Percentiles rank a stretch among this genome's conserved stretches.
These are phyloP conservation scores for Pleurotus tuber-regium DNA, from an alignment of 768 basidiomycete species.

Conservation along the genomic window DNA sequence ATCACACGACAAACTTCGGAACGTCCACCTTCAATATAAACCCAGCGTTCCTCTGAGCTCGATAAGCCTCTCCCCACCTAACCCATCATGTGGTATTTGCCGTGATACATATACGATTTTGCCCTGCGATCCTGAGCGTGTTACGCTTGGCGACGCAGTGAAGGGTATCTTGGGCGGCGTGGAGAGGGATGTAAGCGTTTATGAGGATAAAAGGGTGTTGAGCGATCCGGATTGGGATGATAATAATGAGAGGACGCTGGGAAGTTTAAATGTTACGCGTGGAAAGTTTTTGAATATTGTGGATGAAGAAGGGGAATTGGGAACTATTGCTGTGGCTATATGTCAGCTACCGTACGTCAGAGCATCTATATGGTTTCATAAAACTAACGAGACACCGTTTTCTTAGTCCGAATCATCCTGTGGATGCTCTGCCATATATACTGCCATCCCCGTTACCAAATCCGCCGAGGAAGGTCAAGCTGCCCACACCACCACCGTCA, in stretches of 20 bases:
- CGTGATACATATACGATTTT: constrained; percentile 78
- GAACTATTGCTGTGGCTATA: constrained; percentile 69
- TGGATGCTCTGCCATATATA: constrained; percentile 51
- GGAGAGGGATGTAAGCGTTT: constrained; percentile 68
- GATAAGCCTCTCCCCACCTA: constrained; percentile 65
- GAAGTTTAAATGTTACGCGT: constrained; percentile 71
- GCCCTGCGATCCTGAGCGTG: constrained; percentile 66
- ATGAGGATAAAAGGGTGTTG: constrained; percentile 83
- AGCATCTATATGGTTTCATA: too few relatives aligned
- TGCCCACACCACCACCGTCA: constrained; percentile 34
- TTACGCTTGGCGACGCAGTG: constrained; percentile 73
- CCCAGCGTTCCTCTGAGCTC: constrained; percentile 75
- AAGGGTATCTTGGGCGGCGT: constrained; percentile 60
- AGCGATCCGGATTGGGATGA: constrained; percentile 95
- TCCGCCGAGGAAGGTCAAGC: constrained; percentile 45
- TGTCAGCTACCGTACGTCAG: constrained; percentile 70
- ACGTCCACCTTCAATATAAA: constrained; percentile 79
- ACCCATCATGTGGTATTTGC: constrained; percentile 80
- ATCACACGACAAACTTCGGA: constrained; percentile 59
- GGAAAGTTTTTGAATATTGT: constrained; percentile 89
- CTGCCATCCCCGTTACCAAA: constrained; percentile 64
- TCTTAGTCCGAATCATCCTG: constrained; percentile 53
- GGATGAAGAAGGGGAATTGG: constrained; percentile 81
- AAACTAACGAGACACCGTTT: too few relatives aligned
- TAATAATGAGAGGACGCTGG: constrained; percentile 77